Conservation (phyloP, 495 filamentous ascomycete species). For the Penicillium goetzii region DNA sequence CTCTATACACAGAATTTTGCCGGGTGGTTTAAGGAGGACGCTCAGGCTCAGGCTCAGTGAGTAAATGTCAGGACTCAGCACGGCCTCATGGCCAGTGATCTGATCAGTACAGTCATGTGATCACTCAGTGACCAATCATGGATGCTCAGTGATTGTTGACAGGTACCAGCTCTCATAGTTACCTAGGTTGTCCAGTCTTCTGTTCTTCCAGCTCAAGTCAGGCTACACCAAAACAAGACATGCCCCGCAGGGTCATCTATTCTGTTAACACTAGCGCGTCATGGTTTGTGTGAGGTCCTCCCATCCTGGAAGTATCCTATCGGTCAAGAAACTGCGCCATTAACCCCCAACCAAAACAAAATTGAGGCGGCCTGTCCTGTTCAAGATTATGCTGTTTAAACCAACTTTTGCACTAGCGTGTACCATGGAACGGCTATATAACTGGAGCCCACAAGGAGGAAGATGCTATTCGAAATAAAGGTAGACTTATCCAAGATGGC, state of each 20-base stretch:
- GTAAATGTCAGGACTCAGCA: not conserved
- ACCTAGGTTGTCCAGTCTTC: conserved; percentile 40
- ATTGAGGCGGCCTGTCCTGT: not conserved
- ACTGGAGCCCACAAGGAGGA: too few relatives aligned
- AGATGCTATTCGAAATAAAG: too few relatives aligned
- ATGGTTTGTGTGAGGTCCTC: not conserved
- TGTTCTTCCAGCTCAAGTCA: not conserved
- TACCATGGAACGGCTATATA: too few relatives aligned
- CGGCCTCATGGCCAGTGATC: not conserved
- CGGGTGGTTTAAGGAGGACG: not conserved
- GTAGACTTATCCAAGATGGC: too few relatives aligned
- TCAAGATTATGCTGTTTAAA: not conserved
- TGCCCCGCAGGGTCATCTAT: conserved; percentile 1
- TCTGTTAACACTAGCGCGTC: not conserved
- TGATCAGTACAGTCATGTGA: not conserved
- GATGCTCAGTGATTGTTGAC: not conserved
- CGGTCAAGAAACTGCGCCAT: not conserved
- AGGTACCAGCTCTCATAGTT: conserved; percentile 21
- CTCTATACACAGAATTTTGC: not conserved
- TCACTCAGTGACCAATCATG: not conserved
- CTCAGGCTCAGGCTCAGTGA: not conserved
- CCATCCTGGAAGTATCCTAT: not conserved
- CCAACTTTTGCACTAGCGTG: not conserved
- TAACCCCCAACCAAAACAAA: not conserved
- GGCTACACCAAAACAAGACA: not conserved